Base-by-base conservation (phyloP, 192 early-diverging fungal genomes). In the Chytriomyces sp. region DNA sequence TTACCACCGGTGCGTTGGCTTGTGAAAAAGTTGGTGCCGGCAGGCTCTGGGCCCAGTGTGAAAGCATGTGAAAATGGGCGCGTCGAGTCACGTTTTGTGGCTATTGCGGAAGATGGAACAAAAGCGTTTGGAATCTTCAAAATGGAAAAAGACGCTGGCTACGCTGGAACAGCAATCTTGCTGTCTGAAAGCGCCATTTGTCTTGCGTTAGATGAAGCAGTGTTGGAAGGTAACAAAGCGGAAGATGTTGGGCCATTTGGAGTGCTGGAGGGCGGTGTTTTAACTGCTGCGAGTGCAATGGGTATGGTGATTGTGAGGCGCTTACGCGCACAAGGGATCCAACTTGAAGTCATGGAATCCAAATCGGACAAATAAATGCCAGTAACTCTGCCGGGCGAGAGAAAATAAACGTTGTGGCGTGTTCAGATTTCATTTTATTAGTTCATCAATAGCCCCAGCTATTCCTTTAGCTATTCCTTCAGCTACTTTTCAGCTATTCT, bases 241-340 rank as follows among this genome's bases (percentile, higher is more conserved):
- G 24, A 48, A 18, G 65, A 48, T 13, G 76, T 63, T 46, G 84
- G 80, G 1, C 10, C 64, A 7, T 84, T 84, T 49, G 61, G 72
- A 13, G 85, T 88, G 66, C 77, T 87, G n/a, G 86, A 84, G 65
- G 92, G 91, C 7, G 95, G 94, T 59, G 86, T 97, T 7, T 81
- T 93, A 43, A 94, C 95, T 26, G 91, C 94, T 24, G 91, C 92
- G 6, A 86, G 86, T 61, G 91, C 91, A 23, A 91, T 95, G 87
- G 95, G 95, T 60, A 44, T 87, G 28, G 85, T 87, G 0, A 78
- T 95, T 68, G 79, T 95, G 1, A 74, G 84, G 24, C 84, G 94
- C 23, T 80, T 95, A 67, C 82, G 87, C 28, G 75, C 72, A 20
- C 86, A 84, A 45, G 86, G 88, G n/a, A 89, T 86, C 80, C 79